These are phyloP conservation scores for Termitomyces titanicus DNA, from an alignment of 768 basidiomycete genomes.

Conservation along the genomic window DNA sequence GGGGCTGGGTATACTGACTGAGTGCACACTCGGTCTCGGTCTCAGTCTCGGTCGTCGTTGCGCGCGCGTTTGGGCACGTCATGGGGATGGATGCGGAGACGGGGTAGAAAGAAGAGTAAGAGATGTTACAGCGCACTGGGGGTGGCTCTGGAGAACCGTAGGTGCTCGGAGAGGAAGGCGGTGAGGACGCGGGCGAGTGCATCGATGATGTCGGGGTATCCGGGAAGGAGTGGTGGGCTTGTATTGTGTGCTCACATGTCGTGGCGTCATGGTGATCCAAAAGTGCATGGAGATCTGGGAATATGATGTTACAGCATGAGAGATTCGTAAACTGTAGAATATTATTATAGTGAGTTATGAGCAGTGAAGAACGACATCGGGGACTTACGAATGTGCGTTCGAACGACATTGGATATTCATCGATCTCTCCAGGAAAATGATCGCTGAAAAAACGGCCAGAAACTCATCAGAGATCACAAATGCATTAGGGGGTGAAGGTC, in stretches of 20 bases:
- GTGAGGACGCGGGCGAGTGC: neutral
- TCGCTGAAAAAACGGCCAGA: neutral
- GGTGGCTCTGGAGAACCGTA: neutral
- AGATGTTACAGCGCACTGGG: neutral
- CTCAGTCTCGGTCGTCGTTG: too few species aligned
- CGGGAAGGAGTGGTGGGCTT: slow-evolving; percentile 5
- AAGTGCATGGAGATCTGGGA: slow-evolving; percentile 41
- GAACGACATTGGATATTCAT: slow-evolving; percentile 7
- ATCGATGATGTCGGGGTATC: neutral
- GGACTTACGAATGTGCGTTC: slow-evolving; percentile 18
- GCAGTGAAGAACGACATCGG: too few species aligned
- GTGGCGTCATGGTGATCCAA: slow-evolving; percentile 39
- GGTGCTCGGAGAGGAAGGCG: neutral
- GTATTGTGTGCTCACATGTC: neutral
- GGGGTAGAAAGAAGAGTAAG: neutral
- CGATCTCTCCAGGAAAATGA: slow-evolving; percentile 2
- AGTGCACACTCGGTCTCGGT: neutral
- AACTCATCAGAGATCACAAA: neutral
- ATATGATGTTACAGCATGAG: slow-evolving; percentile 39
- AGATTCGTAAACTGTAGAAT: slow-evolving; percentile 28
- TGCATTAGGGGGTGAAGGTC: too few species aligned
- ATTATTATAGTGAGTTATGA: too few species aligned
- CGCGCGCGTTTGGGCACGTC: too few species aligned
- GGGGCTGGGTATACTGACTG: too few species aligned
- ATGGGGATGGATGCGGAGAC: neutral